Percentiles rank a stretch among this genome's conserved stretches.
phyloP scores from a whole-genome alignment of 2,329 filamentous ascomycete genomes.

The Claviceps spartinae region DNA sequence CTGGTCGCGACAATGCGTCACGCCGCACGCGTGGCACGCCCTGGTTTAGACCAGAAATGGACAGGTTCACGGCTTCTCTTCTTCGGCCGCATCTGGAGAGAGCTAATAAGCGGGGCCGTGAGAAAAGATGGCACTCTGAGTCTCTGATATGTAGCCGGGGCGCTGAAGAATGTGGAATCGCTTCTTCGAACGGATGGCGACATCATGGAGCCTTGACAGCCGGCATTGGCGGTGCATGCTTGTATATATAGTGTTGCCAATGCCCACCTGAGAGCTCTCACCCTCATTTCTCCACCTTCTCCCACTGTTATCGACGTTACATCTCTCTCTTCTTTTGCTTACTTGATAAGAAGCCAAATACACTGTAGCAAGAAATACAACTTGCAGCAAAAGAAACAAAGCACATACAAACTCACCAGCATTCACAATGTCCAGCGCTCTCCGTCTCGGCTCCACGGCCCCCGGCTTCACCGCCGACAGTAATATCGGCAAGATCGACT shows the following conservation, averaged over 20 bases:
- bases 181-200: not conserved
- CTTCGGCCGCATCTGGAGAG: no score
- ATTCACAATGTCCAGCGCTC: conserved; percentile 22
- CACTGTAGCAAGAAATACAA: no score
- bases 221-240: not conserved
- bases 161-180: not conserved
- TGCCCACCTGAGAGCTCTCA: not conserved
- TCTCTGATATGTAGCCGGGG: not conserved
- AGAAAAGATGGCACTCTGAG: no score
- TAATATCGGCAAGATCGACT: conserved; percentile 64
- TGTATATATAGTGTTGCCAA: not conserved
- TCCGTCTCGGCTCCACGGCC: conserved; percentile 53
- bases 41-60: no score
- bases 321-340: not conserved
- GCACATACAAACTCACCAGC: conserved; percentile 11
- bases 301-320: not conserved
- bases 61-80: no score
- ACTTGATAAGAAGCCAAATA: not conserved
- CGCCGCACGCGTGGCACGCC: no score
- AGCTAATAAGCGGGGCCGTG: no score
- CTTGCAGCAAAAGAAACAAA: not conserved
- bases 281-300: not conserved
- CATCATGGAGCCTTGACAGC: not conserved
- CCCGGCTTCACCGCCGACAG: conserved; percentile 79
- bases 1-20: no score